Evolutionary conservation across 2,329 filamentous ascomycete species (phyloP).

Genomic region (Calonectria hawksworthii): DNA sequence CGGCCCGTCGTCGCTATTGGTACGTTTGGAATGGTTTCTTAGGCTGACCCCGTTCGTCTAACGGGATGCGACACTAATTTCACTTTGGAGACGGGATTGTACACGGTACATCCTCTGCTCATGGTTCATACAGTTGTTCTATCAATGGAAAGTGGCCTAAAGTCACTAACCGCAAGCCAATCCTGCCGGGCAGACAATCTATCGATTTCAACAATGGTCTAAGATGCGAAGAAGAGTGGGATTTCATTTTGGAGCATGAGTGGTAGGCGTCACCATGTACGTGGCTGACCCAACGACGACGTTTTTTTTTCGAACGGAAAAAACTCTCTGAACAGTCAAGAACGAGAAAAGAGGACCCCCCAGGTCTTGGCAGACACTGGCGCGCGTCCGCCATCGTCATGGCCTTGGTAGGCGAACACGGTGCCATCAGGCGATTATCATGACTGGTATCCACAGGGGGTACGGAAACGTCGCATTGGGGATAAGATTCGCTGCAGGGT

Average conservation of each 20-base stretch:
- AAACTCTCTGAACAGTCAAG: neutral
- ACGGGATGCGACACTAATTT: constrained; percentile 23
- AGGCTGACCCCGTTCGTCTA: neutral
- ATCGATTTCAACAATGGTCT: constrained; percentile 12
- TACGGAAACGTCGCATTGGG: constrained; percentile 6
- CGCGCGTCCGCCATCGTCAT: neutral
- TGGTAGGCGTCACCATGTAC: neutral
- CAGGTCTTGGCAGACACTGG: neutral
- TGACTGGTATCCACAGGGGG: neutral
- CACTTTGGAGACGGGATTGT: constrained; percentile 3
- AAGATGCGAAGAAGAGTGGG: neutral
- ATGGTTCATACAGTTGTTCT: neutral
- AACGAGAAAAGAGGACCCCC: neutral
- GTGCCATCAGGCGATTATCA: constrained; percentile 14
- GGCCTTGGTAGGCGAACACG: constrained; percentile 6
- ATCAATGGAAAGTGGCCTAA: constrained; percentile 6
- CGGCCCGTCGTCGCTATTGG: constrained; percentile 32
- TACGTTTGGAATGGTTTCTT: constrained; percentile 36
- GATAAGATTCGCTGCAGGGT: constrained; percentile 1
- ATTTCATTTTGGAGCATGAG: neutral
- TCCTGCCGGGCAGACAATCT: constrained; percentile 9
- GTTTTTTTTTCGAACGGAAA: neutral
- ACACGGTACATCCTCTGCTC: neutral
- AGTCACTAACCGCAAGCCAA: neutral
- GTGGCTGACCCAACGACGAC: neutral